Percentiles rank a stretch among this genome's conserved stretches.
Conservation (phyloP, 1,284 basidiomycete genomes). For the Puccinia novopanici region DNA sequence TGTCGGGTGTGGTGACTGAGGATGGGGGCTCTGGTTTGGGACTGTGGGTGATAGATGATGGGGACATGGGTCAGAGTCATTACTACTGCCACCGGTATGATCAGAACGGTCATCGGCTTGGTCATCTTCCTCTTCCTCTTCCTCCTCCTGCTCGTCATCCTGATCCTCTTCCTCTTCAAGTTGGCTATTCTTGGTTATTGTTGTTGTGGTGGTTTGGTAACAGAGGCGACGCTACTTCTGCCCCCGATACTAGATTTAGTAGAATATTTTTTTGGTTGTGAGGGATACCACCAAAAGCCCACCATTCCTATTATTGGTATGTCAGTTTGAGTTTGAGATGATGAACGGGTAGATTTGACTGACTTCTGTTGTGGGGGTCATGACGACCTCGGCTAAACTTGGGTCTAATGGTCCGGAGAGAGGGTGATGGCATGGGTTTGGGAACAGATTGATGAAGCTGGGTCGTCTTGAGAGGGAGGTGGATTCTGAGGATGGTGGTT, state of each 20-base stretch:
- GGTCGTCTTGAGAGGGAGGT: background rate
- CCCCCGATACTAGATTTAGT: background rate
- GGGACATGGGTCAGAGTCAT: background rate
- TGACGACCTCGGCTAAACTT: constrained; percentile 33
- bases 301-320: constrained; percentile 35
- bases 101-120: constrained; percentile 38
- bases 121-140: constrained; percentile 23
- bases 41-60: constrained; percentile 4
- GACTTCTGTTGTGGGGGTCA: constrained; percentile 49
- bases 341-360: background rate
- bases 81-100: constrained; percentile 29
- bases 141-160: background rate
- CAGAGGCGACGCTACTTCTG: background rate
- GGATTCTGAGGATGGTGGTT: background rate
- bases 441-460: constrained; percentile 19
- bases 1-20: constrained; percentile 4
- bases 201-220: background rate
- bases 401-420: background rate
- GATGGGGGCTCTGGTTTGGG: constrained; percentile 12
- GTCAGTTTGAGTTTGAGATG: background rate
- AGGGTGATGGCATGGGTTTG: background rate
- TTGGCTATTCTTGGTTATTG: background rate
- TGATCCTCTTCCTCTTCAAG: background rate
- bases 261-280: constrained; percentile 16
- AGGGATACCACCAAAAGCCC: constrained; percentile 30